Evolutionary conservation across 2,329 filamentous ascomycete species (phyloP).

Genomic region (Sporothrix brasiliensis): DNA sequence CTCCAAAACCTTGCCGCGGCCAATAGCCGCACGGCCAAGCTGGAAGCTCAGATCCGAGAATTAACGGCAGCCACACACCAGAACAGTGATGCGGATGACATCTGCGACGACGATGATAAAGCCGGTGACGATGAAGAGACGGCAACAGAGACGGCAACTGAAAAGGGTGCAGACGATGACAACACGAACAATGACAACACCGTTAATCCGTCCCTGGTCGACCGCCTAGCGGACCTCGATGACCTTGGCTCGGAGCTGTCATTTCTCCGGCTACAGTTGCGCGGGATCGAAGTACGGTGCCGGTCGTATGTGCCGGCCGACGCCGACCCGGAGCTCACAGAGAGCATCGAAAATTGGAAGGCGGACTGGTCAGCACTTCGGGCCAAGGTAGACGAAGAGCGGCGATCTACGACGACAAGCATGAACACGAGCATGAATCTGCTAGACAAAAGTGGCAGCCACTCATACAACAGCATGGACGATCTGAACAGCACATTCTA

Average conservation of each 20-base stretch:
- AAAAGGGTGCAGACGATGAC: not conserved
- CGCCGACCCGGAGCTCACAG: constrained; percentile 58
- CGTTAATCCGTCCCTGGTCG: not conserved
- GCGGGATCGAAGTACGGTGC: constrained; percentile 64
- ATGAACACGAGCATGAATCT: constrained; percentile 23
- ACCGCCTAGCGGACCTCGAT: constrained; percentile 42
- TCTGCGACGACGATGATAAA: not conserved
- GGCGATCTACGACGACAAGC: constrained; percentile 5
- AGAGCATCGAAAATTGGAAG: constrained; percentile 65
- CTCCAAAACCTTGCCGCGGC: constrained; percentile 40
- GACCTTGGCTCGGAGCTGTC: constrained; percentile 63
- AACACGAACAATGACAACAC: not conserved
- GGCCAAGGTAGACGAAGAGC: constrained; percentile 31
- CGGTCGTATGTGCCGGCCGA: constrained; percentile 51
- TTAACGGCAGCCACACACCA: constrained; percentile 44
- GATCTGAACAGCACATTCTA: constrained; percentile 22
- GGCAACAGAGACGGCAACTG: not conserved
- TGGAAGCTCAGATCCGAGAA: constrained; percentile 61
- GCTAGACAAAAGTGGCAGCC: not conserved
- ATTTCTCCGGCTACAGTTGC: constrained; percentile 63
- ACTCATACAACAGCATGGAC: not conserved
- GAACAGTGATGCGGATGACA: not conserved
- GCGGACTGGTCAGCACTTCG: constrained; percentile 57
- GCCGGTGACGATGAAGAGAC: not conserved
- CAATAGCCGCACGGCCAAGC: constrained; percentile 57